Evolutionary conservation across 2,329 filamentous ascomycete species (phyloP).

Genomic region (Pestalotiopsis sp.): DNA sequence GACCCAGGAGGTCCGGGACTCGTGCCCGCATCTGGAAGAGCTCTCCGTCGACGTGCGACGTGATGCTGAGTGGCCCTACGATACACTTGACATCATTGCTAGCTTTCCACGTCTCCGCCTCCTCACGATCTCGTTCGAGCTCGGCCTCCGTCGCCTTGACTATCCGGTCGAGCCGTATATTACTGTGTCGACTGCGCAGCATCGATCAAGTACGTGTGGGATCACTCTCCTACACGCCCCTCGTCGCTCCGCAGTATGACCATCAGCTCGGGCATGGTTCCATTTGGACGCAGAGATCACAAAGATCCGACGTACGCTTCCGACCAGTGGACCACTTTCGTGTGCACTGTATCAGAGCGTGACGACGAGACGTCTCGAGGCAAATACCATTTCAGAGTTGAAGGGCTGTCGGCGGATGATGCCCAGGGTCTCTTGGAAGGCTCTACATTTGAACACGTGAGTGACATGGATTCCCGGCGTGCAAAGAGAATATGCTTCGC

Average conservation of each 20-base stretch:
- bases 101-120: slow-evolving; percentile 13
- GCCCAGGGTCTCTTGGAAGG: neutral
- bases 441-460: neutral
- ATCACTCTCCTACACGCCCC: neutral
- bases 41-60: slow-evolving; percentile 13
- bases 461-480: too few relatives aligned
- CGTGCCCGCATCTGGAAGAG: slow-evolving; percentile 15
- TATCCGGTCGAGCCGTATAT: slow-evolving; percentile 13
- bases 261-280: slow-evolving; percentile 12
- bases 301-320: slow-evolving; percentile 1
- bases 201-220: slow-evolving; percentile 4
- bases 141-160: neutral
- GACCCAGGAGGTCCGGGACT: slow-evolving; percentile 10
- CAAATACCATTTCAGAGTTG: neutral
- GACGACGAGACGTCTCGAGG: slow-evolving; percentile 44
- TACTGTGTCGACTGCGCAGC: slow-evolving; percentile 7
- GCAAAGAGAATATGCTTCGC: too few relatives aligned
- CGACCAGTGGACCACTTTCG: slow-evolving; percentile 13
- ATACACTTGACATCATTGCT: slow-evolving; percentile 11
- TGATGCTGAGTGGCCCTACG: slow-evolving; percentile 14
- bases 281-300: neutral
- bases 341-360: slow-evolving; percentile 12
- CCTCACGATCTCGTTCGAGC: slow-evolving; percentile 17
- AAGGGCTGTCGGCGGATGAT: neutral
- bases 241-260: neutral